Evolutionary conservation across 768 basidiomycete species (phyloP).

Genomic region (Collybia sordida): DNA sequence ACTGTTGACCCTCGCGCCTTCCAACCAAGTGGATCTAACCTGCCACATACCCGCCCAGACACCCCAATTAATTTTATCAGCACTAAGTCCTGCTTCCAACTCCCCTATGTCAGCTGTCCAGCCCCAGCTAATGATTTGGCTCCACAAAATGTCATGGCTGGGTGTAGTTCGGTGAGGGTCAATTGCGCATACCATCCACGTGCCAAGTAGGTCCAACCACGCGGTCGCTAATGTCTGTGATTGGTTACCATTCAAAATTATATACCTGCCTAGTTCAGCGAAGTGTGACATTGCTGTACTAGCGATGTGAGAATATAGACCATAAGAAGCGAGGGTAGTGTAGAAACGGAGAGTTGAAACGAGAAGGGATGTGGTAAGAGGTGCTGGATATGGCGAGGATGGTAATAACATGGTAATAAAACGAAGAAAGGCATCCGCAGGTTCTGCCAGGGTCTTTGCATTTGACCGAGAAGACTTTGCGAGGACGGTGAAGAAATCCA

Average conservation of each 20-base stretch:
- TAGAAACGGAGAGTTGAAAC: slow-evolving; percentile 64
- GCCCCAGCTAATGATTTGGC: slow-evolving; percentile 75
- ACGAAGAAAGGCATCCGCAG: slow-evolving; percentile 67
- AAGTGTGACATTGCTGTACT: slow-evolving; percentile 63
- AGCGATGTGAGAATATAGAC: slow-evolving; percentile 70
- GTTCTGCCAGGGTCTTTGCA: slow-evolving; percentile 54
- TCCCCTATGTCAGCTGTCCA: slow-evolving; percentile 65
- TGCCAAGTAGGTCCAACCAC: slow-evolving; percentile 61
- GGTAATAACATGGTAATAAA: slow-evolving; percentile 63
- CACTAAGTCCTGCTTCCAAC: slow-evolving; percentile 32
- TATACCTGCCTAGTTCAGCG: slow-evolving; percentile 44
- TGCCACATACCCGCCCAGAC: slow-evolving; percentile 55
- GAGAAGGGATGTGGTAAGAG: slow-evolving; percentile 50
- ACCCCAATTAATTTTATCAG: slow-evolving; percentile 29
- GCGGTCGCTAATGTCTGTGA: slow-evolving; percentile 38
- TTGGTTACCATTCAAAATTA: slow-evolving; percentile 35
- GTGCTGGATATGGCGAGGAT: slow-evolving; percentile 35
- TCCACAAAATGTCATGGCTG: slow-evolving; percentile 87
- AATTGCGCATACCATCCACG: slow-evolving; percentile 82
- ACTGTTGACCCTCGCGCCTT: slow-evolving; percentile 75
- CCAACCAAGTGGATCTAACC: slow-evolving; percentile 66
- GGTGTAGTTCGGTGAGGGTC: slow-evolving; percentile 90
- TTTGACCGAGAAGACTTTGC: slow-evolving; percentile 66
- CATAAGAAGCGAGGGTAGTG: slow-evolving; percentile 68
- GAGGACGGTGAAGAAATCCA: slow-evolving; percentile 58